These are phyloP conservation scores for Cercospora nicotianae DNA, from an alignment of 2,329 filamentous ascomycete genomes.

Conservation along the genomic window DNA sequence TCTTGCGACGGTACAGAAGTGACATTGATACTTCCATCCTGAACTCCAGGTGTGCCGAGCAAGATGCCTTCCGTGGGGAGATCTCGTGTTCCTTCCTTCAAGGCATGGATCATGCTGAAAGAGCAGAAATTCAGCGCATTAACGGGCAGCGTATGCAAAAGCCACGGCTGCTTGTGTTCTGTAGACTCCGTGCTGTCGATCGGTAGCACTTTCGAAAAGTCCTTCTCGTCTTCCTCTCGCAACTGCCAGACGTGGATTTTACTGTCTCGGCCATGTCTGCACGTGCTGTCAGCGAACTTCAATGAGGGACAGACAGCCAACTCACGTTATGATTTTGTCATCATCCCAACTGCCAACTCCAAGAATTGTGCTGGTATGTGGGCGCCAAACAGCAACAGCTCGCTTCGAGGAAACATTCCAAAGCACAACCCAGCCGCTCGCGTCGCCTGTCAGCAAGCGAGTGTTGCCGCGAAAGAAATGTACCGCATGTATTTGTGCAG, in stretches of 20 bases:
- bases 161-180: constrained; percentile 69
- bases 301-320: no score
- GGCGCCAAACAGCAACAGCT: constrained; percentile 79
- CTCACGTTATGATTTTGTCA: constrained; percentile 81
- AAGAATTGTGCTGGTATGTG: constrained; percentile 75
- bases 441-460: constrained; percentile 81
- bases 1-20: constrained; percentile 75
- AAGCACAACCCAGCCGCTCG: constrained; percentile 81
- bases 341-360: constrained; percentile 69
- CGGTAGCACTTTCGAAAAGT: constrained; percentile 68
- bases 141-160: constrained; percentile 79
- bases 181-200: constrained; percentile 57
- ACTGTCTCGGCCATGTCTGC: constrained; percentile 86
- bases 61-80: constrained; percentile 50
- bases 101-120: constrained; percentile 61
- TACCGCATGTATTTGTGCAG: constrained; percentile 73
- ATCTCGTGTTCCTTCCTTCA: constrained; percentile 13
- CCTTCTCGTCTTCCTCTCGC: constrained; percentile 57
- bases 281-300: not conserved
- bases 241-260: constrained; percentile 84
- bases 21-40: constrained; percentile 67
- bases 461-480: constrained; percentile 71
- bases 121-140: constrained; percentile 96
- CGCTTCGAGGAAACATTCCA: constrained; percentile 85
- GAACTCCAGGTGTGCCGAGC: constrained; percentile 69